Base-by-base conservation (phyloP, 2,329 filamentous ascomycete genomes). In the Sarocladiaceae sp. region DNA sequence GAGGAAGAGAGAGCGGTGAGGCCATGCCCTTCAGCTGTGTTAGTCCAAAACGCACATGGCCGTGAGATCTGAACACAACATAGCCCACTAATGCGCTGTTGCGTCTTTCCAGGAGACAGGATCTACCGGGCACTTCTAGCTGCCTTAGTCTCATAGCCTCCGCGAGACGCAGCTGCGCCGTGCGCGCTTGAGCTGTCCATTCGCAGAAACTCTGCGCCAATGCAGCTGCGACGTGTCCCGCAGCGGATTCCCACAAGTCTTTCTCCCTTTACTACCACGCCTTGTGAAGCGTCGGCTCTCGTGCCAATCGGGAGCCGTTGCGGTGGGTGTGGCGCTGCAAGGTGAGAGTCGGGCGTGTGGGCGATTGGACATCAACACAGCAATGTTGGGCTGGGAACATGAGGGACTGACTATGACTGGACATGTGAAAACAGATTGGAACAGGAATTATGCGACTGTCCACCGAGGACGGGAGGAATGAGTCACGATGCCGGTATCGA, bases 281-380 rank as follows among this genome's bases (percentile, higher is more conserved):
- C n/a, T n/a, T n/a, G n/a, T n/a, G n/a, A n/a, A 25, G 33, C 4
- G 44, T 25, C 44, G 44, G 44, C 44, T 48, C 22, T 48, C 36
- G 55, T 57, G 55, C 62, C 62, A 64, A 64, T 64, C 60, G 60
- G 60, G 54, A 57, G 52, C 55, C 53, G 53, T 31, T 28, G 26
- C 44, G 44, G 17, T 18, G n/a, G 29, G 44, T 46, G 44, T 48
- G 44, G 44, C 25, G 44, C 44, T 48, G 44, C 44, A 48, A 22
- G 40, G 12, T 44, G 10, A 17, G 40, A 12, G 40, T 44, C 58
- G 60, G 59, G 56, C 57, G 55, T 53, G 52, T 54, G 49, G 55
- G 59, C 54, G 57, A 59, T 64, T 64, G 62, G 62, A 63, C 60
- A 62, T 61, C 60, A 63, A 64, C 55, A 64, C 62, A 62, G 54